A percentile compares a stretch with the other conserved stretches of the same genome.
phyloP scores from a whole-genome alignment of 164 flowering plant species.

The Annona cherimola region DNA sequence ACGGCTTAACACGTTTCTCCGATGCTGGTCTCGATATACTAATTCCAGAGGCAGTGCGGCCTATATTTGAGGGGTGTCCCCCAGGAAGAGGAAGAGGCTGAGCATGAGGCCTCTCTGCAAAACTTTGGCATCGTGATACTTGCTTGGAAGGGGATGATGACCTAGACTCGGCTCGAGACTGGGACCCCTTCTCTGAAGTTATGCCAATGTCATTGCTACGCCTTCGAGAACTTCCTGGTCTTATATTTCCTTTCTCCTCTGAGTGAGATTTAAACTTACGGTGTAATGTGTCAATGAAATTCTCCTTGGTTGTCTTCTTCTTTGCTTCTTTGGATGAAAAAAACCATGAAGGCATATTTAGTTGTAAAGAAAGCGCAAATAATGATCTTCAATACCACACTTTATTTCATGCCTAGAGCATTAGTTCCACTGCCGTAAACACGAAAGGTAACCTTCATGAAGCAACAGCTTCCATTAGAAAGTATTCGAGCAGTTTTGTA shows the following conservation, averaged over 20 bases:
- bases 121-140: slow-evolving; percentile 87
- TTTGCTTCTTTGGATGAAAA: slow-evolving; percentile 86
- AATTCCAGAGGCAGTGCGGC: slow-evolving; percentile 55
- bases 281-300: slow-evolving; percentile 61
- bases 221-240: slow-evolving; percentile 55
- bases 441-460: neutral
- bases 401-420: neutral
- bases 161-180: slow-evolving; percentile 59
- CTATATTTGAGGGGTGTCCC: slow-evolving; percentile 32
- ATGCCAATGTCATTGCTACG: slow-evolving; percentile 53
- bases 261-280: slow-evolving; percentile 56
- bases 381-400: neutral
- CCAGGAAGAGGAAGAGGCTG: slow-evolving; percentile 91
- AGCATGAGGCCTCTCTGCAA: slow-evolving; percentile 72
- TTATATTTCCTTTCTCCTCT: slow-evolving; percentile 47
- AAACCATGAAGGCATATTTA: slow-evolving; percentile 67
- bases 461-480: neutral
- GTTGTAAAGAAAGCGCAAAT: neutral
- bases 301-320: slow-evolving; percentile 70
- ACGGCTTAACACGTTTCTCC: slow-evolving; percentile 46
- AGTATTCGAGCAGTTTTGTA: neutral
- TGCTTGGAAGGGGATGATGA: slow-evolving; percentile 72
- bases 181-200: slow-evolving; percentile 53
- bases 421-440: neutral
- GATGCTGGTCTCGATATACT: slow-evolving; percentile 40